Evolutionary conservation across 768 basidiomycete genomes (phyloP), one percentile per base, ranked within the genome.

Genomic region (Boletus insuetus): DNA sequence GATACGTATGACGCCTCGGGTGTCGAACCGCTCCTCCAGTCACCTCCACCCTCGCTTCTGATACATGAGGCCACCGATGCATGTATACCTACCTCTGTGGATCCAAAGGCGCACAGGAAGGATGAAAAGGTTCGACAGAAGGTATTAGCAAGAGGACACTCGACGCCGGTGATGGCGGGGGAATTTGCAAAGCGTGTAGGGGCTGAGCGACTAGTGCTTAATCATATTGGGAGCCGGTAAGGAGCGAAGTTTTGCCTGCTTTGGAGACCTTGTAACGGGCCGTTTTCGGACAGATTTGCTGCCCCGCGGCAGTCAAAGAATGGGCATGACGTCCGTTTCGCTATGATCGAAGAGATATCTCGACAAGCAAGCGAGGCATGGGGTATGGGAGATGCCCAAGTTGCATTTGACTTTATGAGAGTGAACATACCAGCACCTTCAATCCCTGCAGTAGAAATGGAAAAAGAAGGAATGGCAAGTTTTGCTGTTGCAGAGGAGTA

Each of bases 41-140:
- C 71, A 26, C 75, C 82, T 44, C 65, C 78, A 4, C 78, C 80
- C 22, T 82, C 85, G 29, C 75, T 94, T n/a, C 77, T 94, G 19
- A 76, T 94, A n/a, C 93, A 94, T 68, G 92, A 94, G 71, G 83
- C 86, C 2, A 92, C 89, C 3, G 91, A 94, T 64, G 84, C 86
- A 0, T 79, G 78, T 59, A 82, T 94, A 37, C 84, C 87, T 0
- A 64, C 55, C 3, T 62, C 75, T 46, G 77, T 87, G 51, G 84
- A 85, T 66, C 71, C 75, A 10, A 74, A 71, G 34, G 72, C 80
- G 31, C 77, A 67, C 50, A 76, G 79, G 50, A 74, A 74, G 26
- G 72, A 68, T 3, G 72, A 73, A 46, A 74, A 70, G 51, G 73
- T 84, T 35, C 56, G 69, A 58, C 68, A 77, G 54, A 86, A 80